Evolutionary conservation across 352 stramenopile species (phyloP), one percentile per base, ranked within the genome.

Genomic region (Blastocystis sp.): DNA sequence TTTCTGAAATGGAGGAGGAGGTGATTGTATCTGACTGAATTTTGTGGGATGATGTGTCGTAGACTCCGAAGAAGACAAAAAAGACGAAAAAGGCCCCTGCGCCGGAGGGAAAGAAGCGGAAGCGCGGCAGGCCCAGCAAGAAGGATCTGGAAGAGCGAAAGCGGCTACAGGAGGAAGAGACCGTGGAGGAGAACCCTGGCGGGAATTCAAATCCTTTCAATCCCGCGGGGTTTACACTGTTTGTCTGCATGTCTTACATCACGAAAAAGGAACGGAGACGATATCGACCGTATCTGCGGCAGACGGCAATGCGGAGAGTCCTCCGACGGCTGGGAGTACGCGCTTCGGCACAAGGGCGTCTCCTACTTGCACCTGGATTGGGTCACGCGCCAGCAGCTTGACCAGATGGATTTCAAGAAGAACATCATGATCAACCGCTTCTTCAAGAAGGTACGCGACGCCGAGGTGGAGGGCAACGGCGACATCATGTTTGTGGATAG

Each of bases 291-390:
- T 2, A 76, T 88, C 10, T 88, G 78, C 61, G 78, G 64, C 10
- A 19, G 78, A 43, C 64, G 78, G 17, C 64, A 38, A 24, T 76
- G 38, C n/a, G 0, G 34, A 2, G 62, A 88, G 43, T 88, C 78
- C 19, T 76, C 42, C 1, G 60, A 88, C 34, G 78, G 78, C 9
- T 88, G 45, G 42, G 78, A 88, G 40, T 88, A 88, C 48, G 78
- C 60, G 17, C 68, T 88, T 17, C 63, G 52, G 21, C 48, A 88
- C 61, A 77, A 78, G 19, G 68, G 68, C 19, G 38, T 88, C 24
- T 88, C 78, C 17, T 88, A 88, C 34, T 28, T 88, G 7, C 78
- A 88, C 48, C 28, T 88, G 28, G 78, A 88, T 21, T 88, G 78
- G 78, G 65, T 88, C 3, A 76, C 64, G 38, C 21, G 24, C 3